These are phyloP conservation scores for Medicago lupulina DNA, from an alignment of 306 rosid genomes.

Conservation along the genomic window DNA sequence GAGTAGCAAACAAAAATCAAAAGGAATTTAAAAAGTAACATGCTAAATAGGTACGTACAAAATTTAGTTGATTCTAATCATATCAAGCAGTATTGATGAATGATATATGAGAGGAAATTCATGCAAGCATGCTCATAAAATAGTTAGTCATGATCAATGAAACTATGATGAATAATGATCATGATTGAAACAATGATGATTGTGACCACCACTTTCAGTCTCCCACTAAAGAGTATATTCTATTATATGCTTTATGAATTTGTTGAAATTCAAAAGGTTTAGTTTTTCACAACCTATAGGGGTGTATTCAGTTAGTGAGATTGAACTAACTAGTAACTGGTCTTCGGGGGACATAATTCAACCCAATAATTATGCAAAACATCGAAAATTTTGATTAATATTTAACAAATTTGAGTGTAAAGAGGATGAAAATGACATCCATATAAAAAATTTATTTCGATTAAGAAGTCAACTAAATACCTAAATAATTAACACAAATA, in stretches of 20 bases:
- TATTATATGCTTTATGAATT: conserved; percentile 26
- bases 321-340: conserved; percentile 34
- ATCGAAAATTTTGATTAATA: conserved; percentile 22
- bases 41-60: conserved; percentile 7
- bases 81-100: background rate
- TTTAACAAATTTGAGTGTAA: conserved; percentile 25
- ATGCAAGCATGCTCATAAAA: conserved; percentile 49
- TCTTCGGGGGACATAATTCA: conserved; percentile 25
- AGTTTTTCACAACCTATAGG: conserved; percentile 33
- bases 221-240: conserved; percentile 39
- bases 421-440: conserved; percentile 48
- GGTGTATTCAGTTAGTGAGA: conserved; percentile 48
- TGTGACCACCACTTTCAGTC: conserved; percentile 45
- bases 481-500: background rate
- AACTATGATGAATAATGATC: conserved; percentile 50
- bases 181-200: conserved; percentile 51
- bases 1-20: background rate
- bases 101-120: conserved; percentile 35
- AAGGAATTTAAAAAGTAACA: conserved; percentile 7
- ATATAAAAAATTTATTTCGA: conserved; percentile 18
- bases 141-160: conserved; percentile 40
- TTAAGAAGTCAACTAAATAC: conserved; percentile 40
- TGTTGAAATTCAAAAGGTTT: conserved; percentile 38
- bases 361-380: conserved; percentile 15
- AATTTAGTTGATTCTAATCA: conserved; percentile 28